Conservation (phyloP, 176 grass and related monocot species). For the Oryza coarctata region DNA sequence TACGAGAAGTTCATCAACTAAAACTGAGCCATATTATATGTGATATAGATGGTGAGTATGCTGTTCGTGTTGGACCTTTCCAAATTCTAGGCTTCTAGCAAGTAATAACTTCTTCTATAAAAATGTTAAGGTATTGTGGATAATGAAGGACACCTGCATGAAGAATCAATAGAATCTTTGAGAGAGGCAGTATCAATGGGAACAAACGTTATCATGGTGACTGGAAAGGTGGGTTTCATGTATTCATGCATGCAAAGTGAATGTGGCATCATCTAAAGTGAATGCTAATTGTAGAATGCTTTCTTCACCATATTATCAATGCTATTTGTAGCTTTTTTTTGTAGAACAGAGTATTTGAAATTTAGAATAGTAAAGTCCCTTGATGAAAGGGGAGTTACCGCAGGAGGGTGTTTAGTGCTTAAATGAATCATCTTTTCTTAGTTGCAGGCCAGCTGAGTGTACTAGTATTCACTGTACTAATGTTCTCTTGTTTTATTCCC, state of each 20-base stretch:
- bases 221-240: conserved; percentile 64
- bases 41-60: conserved; percentile 89
- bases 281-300: background rate
- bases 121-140: conserved; percentile 58
- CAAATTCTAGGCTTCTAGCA: conserved; percentile 22
- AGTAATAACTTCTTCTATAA: conserved; percentile 26
- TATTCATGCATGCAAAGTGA: conserved; percentile 23
- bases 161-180: conserved; percentile 54
- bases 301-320: background rate
- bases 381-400: conserved; percentile 7
- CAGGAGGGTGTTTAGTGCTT: conserved; percentile 8
- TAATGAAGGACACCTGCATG: conserved; percentile 44
- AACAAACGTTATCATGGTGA: conserved; percentile 69
- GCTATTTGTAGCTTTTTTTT: background rate
- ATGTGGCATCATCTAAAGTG: conserved; percentile 10
- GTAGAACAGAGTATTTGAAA: background rate
- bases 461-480: conserved; percentile 15
- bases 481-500: background rate
- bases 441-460: background rate
- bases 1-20: conserved; percentile 35
- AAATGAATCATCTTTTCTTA: conserved; percentile 14
- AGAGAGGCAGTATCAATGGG: conserved; percentile 58
- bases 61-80: conserved; percentile 16
- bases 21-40: conserved; percentile 76
- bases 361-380: background rate